phyloP scores from a whole-genome alignment of 148 eudicot genomes.

The Nepenthes mirabilis region DNA sequence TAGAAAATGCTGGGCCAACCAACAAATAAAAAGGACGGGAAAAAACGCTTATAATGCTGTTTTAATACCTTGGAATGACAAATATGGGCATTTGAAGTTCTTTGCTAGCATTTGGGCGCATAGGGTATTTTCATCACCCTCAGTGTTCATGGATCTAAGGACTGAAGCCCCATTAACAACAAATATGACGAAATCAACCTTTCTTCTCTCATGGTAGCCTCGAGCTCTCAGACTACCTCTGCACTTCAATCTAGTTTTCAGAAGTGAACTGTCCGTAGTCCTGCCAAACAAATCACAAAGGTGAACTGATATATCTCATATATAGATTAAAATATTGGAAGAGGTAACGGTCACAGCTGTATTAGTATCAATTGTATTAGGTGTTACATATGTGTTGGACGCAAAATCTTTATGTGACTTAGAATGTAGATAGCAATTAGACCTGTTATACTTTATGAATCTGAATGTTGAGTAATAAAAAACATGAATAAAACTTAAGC shows the following conservation, averaged over 20 bases:
- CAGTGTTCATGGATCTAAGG: conserved; percentile 42
- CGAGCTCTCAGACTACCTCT: conserved; percentile 30
- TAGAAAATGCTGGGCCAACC: no score
- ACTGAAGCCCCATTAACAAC: conserved; percentile 65
- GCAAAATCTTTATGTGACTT: no score
- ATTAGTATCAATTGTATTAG: no score
- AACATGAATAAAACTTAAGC: no score
- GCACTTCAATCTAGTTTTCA: conserved; percentile 29
- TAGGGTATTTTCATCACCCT: conserved; percentile 24
- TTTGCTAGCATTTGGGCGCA: conserved; percentile 24
- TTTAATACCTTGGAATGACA: conserved; percentile 68
- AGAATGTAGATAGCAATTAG: no score
- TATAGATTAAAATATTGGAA: no score
- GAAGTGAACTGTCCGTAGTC: conserved; percentile 34
- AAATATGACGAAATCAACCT: conserved; percentile 68
- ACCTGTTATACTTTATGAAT: no score
- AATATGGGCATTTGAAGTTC: conserved; percentile 43
- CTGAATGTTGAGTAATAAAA: no score
- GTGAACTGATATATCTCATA: no score
- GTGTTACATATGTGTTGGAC: no score
- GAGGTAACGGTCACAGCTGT: no score
- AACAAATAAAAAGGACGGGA: no score
- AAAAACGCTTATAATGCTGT: background rate
- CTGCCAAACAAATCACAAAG: conserved; percentile 17
- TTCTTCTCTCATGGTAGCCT: conserved; percentile 23